Evolutionary conservation across 768 basidiomycete species (phyloP).

Genomic region (Termitomyces sp.): DNA sequence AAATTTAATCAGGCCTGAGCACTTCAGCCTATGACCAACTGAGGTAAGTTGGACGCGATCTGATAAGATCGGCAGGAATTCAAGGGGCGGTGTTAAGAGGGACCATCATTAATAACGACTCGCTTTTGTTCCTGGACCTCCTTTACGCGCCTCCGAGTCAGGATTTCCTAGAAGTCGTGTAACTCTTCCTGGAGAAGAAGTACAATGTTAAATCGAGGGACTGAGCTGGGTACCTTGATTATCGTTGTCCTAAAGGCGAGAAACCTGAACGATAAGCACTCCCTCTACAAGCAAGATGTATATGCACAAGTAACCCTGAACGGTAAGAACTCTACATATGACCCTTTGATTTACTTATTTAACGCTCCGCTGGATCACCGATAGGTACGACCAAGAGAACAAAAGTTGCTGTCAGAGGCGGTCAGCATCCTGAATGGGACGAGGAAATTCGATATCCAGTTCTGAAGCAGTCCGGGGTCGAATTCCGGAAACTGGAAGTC

Average conservation of each 20-base stretch:
- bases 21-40: too few species aligned
- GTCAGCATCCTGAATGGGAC: conserved; percentile 94
- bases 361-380: background rate
- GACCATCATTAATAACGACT: background rate
- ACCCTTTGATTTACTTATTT: background rate
- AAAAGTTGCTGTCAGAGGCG: conserved; percentile 73
- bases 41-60: background rate
- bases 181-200: background rate
- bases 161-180: background rate
- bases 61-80: background rate
- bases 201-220: conserved; percentile 25
- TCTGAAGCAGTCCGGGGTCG: conserved; percentile 45
- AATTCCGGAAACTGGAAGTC: conserved; percentile 60
- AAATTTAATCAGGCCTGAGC: too few species aligned
- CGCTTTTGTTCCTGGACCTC: background rate
- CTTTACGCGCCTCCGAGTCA: background rate
- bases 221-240: conserved; percentile 75
- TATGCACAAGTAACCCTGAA: conserved; percentile 64
- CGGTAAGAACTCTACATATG: conserved; percentile 22
- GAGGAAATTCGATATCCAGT: conserved; percentile 79
- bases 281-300: conserved; percentile 89
- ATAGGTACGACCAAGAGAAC: conserved; percentile 63
- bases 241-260: conserved; percentile 82
- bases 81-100: background rate
- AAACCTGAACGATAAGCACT: conserved; percentile 77